A percentile compares a stretch with the other conserved stretches of the same genome.
These are phyloP conservation scores for Boletus rex-veris DNA, from an alignment of 768 basidiomycete species.

Conservation along the genomic window DNA sequence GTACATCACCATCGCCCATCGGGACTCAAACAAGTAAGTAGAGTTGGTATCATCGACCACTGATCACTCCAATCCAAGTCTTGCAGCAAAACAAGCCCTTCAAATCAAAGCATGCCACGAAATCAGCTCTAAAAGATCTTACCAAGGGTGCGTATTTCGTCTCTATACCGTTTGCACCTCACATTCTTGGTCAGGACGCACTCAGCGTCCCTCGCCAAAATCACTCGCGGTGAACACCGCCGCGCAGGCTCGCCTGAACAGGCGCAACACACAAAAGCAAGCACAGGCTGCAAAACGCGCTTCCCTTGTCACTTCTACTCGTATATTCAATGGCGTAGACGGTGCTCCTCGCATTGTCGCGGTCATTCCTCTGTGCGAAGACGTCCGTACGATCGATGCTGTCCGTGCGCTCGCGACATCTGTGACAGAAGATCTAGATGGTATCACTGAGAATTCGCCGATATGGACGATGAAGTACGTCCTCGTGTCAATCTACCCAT, in stretches of 20 bases:
- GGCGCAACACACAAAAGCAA: conserved; percentile 85
- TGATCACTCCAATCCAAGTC: not conserved
- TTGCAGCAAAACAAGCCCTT: conserved; percentile 83
- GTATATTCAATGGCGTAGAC: conserved; percentile 76
- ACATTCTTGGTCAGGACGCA: conserved; percentile 45
- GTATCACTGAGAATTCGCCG: conserved; percentile 7
- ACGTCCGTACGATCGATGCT: conserved; percentile 51
- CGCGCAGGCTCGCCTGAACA: conserved; percentile 71
- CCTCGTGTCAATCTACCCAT: not conserved
- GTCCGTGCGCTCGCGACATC: conserved; percentile 57
- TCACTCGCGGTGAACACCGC: conserved; percentile 44
- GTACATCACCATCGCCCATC: conserved; percentile 69
- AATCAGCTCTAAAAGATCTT: conserved; percentile 76
- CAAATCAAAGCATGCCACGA: conserved; percentile 89
- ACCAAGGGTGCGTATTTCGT: conserved; percentile 62
- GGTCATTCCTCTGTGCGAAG: conserved; percentile 77
- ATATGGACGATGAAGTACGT: conserved; percentile 68
- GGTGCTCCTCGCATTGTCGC: conserved; percentile 84
- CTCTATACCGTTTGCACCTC: not conserved
- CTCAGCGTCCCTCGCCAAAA: conserved; percentile 55
- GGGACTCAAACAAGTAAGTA: conserved; percentile 68
- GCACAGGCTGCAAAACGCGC: conserved; percentile 68
- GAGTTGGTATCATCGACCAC: not conserved
- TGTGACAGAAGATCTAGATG: conserved; percentile 44
- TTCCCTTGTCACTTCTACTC: conserved; percentile 62